A percentile compares a stretch with the other conserved stretches of the same genome.
These are phyloP conservation scores for Trifolium dubium DNA, from an alignment of 306 rosid species.

Conservation along the genomic window DNA sequence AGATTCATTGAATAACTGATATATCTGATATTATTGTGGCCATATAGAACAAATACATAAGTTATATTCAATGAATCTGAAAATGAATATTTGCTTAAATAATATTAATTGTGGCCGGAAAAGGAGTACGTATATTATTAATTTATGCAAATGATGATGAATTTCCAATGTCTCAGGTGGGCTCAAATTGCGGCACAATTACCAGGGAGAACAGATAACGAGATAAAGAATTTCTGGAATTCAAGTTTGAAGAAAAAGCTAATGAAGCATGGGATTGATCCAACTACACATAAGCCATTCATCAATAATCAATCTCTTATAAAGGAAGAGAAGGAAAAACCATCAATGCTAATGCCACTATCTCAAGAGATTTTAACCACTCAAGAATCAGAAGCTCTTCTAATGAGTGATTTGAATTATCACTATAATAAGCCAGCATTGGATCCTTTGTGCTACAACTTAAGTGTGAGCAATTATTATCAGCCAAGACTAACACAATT, in stretches of 20 bases:
- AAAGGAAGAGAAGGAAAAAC: constrained; percentile 48
- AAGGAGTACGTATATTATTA: too few relatives aligned
- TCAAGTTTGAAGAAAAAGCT: constrained; percentile 91
- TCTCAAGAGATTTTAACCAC: constrained; percentile 37
- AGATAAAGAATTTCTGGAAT: constrained; percentile 94
- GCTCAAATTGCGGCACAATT: constrained; percentile 91
- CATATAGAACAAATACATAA: too few relatives aligned
- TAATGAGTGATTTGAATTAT: too few relatives aligned
- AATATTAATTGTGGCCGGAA: too few relatives aligned
- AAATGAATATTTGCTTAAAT: too few relatives aligned
- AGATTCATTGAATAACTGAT: too few relatives aligned
- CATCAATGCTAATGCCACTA: constrained; percentile 39
- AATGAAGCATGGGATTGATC: constrained; percentile 93
- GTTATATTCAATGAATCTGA: too few relatives aligned
- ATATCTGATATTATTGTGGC: too few relatives aligned
- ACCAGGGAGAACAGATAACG: constrained; percentile 96
- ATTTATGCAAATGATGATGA: not conserved
- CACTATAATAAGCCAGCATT: constrained; percentile 19
- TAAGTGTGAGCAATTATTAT: not conserved
- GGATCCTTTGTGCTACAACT: constrained; percentile 58
- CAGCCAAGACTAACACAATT: constrained; percentile 17
- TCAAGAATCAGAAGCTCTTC: constrained; percentile 49
- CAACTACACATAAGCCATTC: constrained; percentile 81
- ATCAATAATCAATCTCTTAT: constrained; percentile 27
- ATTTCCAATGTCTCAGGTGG: constrained; percentile 61